Conservation (phyloP, 129 eudicot genomes). For the Flaveria bidentis region DNA sequence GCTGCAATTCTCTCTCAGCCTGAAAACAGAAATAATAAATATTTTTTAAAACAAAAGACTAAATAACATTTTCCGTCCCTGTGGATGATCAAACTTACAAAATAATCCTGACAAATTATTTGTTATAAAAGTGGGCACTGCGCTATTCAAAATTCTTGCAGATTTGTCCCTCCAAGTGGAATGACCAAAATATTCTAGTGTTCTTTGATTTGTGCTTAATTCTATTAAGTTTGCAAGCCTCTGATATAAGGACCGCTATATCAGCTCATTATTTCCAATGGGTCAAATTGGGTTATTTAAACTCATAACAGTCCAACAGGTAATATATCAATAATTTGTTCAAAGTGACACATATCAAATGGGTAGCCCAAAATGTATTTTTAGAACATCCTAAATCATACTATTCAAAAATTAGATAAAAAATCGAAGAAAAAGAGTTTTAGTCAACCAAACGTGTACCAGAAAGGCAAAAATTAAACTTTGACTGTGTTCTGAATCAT, state of each 20-base stretch:
- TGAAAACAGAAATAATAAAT: slow-evolving; percentile 35
- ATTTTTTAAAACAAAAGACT: no score
- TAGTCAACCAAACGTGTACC: background rate
- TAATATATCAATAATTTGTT: background rate
- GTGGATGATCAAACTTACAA: background rate
- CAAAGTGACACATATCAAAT: background rate
- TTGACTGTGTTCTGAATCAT: background rate
- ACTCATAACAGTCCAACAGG: background rate
- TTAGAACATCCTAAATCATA: background rate
- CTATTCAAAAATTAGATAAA: background rate
- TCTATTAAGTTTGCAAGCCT: background rate
- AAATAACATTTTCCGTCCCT: background rate
- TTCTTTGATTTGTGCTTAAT: background rate
- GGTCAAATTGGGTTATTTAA: background rate
- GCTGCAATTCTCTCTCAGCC: slow-evolving; percentile 97
- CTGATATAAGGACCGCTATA: background rate
- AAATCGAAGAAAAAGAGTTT: background rate
- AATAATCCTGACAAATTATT: background rate
- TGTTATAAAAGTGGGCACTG: background rate
- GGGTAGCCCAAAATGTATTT: background rate
- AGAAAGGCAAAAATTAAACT: background rate
- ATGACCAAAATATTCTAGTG: background rate
- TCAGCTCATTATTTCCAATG: background rate
- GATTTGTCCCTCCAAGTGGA: background rate
- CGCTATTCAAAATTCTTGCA: background rate